Evolutionary conservation across 148 eudicot genomes (phyloP), one percentile per base, ranked within the genome.

Genomic region (Beta vulgaris): DNA sequence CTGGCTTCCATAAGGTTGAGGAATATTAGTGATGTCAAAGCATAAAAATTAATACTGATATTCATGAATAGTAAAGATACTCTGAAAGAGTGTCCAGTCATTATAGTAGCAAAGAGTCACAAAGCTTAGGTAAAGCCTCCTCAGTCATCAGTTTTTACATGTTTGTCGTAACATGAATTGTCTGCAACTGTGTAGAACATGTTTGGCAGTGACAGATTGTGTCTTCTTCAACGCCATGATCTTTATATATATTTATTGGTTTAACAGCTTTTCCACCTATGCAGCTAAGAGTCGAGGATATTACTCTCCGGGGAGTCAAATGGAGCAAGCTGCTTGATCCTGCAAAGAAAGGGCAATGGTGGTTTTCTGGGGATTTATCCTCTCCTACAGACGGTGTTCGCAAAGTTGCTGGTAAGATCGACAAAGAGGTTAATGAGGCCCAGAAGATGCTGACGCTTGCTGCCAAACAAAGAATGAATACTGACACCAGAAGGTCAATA

Each of bases 261-360:
- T 57, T 18, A 29, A 25, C 58, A 35, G 15, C 3, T 43, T 42
- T 55, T 48, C 32, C 61, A 15, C 16, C 74, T 58, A 16, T 80
- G 77, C 86, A 92, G 99, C 83, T 96, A 36, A 86, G 87, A 69
- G 89, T 88, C 55, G 98, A 85, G 72, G 87, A 88, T 70, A 83
- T 96, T 37, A 60, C 85, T 26, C 77, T 96, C 55, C 83, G 87
- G 29, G 99, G 98, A 49, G 54, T 92, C 53, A 90, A 73, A 81
- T 96, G 99, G 99, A 83, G 86, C 83, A 92, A 84, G 81, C 93
- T 96, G 60, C 82, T 89, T 73, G 98, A 96, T 87, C 93, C 93
- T 28, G 76, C 78, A 53, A 96, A 96, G 84, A 92, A 88, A 79
- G 98, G 99, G 54, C 94, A 89, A 73, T 92, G 99, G 99, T 96